Base-by-base conservation (phyloP, 495 filamentous ascomycete species). In the Penicillium turbatum region DNA sequence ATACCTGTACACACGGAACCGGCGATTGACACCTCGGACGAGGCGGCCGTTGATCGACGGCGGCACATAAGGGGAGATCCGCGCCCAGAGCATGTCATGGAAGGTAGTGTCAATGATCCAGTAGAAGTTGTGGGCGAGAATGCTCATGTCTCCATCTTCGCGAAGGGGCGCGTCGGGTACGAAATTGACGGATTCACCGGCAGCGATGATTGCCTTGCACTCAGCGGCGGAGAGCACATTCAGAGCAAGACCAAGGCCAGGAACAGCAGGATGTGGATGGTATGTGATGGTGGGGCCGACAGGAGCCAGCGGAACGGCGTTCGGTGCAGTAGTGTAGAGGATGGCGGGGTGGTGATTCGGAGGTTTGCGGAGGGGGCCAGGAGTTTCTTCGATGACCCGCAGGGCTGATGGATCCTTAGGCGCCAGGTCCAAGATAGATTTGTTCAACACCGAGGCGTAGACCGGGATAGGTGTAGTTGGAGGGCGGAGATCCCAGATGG, bases 51-150 rank as follows among this genome's bases (percentile, higher is more conserved):
- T 66, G 48, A 72, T 66, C 0, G 59, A 59, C 0, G 44, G 57
- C 0, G 70, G 70, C 0, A 72, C 70, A 30, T 65, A 67, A 0
- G 61, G 54, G 7, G 64, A 60, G 16, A 72, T 67, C 0, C 70
- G 64, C 1, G 61, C 51, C 70, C 70, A 72, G 21, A 72, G 68
- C n/a, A 65, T 55, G 35, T 72, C 68, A 41, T 72, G 70, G 63
- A 72, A 72, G 15, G 63, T 48, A 24, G 63, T 66, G 43, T 72
- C 70, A 38, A 72, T 60, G 10, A 72, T 55, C 70, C 70, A 72
- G 59, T 72, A 72, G 54, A 72, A 72, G 53, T 72, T 72, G 60
- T 72, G 68, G n/a, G 70, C 70, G 3, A 72, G 57, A 42, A 72
- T 69, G 54, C 68, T 71, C 54, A 70, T 56, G 35, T 71, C 70